Percentiles rank a stretch among this genome's conserved stretches.
phyloP scores from a whole-genome alignment of 2,329 filamentous ascomycete species.

The Drechslerella stenobrocha region DNA sequence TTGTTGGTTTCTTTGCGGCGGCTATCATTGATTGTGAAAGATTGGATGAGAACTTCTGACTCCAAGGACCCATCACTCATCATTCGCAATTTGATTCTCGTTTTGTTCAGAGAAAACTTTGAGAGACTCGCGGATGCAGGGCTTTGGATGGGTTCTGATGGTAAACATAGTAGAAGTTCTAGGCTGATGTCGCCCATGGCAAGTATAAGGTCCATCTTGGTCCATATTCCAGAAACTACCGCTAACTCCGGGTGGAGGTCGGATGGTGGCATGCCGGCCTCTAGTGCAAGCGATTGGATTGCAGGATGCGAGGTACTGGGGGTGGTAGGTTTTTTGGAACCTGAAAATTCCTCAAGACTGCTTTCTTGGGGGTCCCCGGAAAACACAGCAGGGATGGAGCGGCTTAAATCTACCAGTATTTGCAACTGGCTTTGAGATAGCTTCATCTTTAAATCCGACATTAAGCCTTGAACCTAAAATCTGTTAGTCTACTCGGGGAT shows the following conservation, averaged over 20 bases:
- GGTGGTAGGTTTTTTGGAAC: conserved; percentile 53
- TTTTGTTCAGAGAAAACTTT: conserved; percentile 91
- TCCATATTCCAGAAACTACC: conserved; percentile 74
- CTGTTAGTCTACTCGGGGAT: background rate
- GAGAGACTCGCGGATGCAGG: conserved; percentile 80
- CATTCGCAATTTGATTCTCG: conserved; percentile 87
- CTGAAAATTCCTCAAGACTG: conserved; percentile 69
- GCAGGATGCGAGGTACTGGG: conserved; percentile 60
- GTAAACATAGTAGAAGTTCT: conserved; percentile 77
- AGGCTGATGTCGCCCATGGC: conserved; percentile 83
- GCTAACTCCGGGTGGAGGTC: conserved; percentile 71
- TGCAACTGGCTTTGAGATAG: conserved; percentile 89
- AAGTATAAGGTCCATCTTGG: conserved; percentile 89
- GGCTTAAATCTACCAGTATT: conserved; percentile 83
- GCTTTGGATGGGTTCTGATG: conserved; percentile 76
- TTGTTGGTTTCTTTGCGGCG: conserved; percentile 88
- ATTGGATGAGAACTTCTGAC: conserved; percentile 87
- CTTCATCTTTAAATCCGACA: conserved; percentile 89
- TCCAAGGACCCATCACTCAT: conserved; percentile 88
- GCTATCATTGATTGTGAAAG: conserved; percentile 92
- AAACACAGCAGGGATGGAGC: conserved; percentile 85
- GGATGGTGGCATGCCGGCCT: conserved; percentile 55
- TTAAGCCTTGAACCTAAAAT: conserved; percentile 71
- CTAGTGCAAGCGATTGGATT: conserved; percentile 46
- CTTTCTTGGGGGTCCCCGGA: conserved; percentile 73